Conservation (phyloP, 23 red algal species). For the Gracilaria vermiculophylla region DNA sequence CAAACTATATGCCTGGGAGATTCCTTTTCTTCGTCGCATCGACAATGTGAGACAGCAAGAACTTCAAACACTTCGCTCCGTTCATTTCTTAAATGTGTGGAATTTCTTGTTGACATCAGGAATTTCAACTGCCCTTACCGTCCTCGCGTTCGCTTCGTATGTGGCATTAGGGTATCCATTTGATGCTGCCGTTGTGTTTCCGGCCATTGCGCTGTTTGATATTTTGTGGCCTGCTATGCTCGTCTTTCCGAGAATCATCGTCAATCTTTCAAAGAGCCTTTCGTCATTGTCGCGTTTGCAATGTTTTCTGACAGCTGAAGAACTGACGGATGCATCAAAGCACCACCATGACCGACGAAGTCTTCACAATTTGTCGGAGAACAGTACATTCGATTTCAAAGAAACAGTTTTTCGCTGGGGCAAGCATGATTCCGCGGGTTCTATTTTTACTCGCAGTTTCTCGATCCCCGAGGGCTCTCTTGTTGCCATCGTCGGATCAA, state of each 20-base stretch:
- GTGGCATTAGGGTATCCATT: constrained; percentile 44
- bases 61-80: constrained; percentile 18
- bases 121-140: constrained; percentile 48
- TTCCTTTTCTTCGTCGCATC: constrained; percentile 51
- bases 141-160: constrained; percentile 61
- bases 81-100: not conserved
- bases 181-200: constrained; percentile 64
- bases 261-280: constrained; percentile 39
- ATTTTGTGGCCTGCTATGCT: constrained; percentile 86
- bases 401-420: not conserved
- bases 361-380: not conserved
- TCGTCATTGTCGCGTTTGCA: constrained; percentile 58
- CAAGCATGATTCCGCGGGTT: not conserved
- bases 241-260: constrained; percentile 71
- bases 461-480: constrained; percentile 65
- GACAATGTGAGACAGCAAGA: constrained; percentile 1
- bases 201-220: constrained; percentile 87
- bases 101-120: constrained; percentile 23
- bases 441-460: constrained; percentile 52
- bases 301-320: constrained; percentile 58
- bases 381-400: not conserved
- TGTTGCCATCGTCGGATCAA: constrained; percentile 66
- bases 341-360: not conserved
- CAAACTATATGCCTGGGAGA: constrained; percentile 94
- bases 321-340: not conserved